Percentiles rank a stretch among this genome's conserved stretches.
These are phyloP conservation scores for Rhodomyrtus tomentosa DNA, from an alignment of 345 rosid genomes.

Conservation along the genomic window DNA sequence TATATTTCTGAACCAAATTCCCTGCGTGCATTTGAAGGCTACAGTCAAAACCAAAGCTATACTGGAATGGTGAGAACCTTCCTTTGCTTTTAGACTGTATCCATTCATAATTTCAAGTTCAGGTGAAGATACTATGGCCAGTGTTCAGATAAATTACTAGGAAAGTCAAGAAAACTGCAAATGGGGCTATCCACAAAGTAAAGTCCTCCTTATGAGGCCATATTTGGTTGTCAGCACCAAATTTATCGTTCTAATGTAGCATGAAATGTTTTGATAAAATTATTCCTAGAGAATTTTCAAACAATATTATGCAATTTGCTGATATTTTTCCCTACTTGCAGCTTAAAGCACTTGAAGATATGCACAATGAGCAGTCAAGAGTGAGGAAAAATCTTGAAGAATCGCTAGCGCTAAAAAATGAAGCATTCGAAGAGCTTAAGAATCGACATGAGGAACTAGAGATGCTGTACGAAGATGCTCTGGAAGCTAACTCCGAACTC, in stretches of 20 bases:
- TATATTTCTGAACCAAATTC: background rate
- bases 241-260: background rate
- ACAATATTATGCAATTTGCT: background rate
- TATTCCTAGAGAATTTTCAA: background rate
- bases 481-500: background rate
- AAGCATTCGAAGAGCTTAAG: background rate
- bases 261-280: background rate
- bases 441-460: slow-evolving; percentile 18
- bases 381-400: slow-evolving; percentile 22
- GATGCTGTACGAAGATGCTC: slow-evolving; percentile 3
- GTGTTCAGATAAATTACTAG: background rate
- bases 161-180: slow-evolving; percentile 62
- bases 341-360: background rate
- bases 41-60: background rate
- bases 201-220: background rate
- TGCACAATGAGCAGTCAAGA: background rate
- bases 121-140: background rate
- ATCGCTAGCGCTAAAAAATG: slow-evolving; percentile 6
- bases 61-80: background rate
- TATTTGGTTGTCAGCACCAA: background rate
- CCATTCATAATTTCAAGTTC: background rate
- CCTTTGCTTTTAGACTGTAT: background rate
- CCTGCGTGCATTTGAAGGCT: background rate
- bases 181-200: slow-evolving; percentile 67
- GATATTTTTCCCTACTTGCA: background rate